Conservation (phyloP, 1,284 basidiomycete genomes). For the Fistulina hepatica region DNA sequence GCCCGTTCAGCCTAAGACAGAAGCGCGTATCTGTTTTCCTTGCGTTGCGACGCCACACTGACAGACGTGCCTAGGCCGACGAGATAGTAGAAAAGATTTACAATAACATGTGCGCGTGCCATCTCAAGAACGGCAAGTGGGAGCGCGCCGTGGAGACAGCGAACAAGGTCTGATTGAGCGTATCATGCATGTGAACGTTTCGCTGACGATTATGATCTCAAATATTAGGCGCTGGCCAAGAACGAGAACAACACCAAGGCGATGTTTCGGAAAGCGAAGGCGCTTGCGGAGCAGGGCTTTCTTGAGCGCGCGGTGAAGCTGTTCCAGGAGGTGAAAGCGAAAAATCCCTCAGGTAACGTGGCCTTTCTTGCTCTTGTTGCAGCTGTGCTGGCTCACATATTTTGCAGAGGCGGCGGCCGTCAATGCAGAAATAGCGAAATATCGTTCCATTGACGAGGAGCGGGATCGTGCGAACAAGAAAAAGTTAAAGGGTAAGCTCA, state of each 20-base stretch:
- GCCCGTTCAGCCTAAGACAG: slow-evolving; percentile 29
- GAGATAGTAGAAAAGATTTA: slow-evolving; percentile 69
- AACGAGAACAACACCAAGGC: slow-evolving; percentile 69
- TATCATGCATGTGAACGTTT: background rate
- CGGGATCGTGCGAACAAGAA: slow-evolving; percentile 52
- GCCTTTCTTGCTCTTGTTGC: background rate
- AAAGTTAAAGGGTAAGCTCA: slow-evolving; percentile 56
- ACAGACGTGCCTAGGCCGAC: slow-evolving; percentile 43
- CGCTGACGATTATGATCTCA: background rate
- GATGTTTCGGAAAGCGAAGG: slow-evolving; percentile 71
- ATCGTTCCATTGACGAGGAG: slow-evolving; percentile 51
- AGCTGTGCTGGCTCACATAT: slow-evolving; percentile 1
- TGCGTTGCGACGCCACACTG: background rate
- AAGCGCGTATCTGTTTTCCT: slow-evolving; percentile 26
- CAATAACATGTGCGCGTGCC: slow-evolving; percentile 70
- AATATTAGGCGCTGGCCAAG: slow-evolving; percentile 50
- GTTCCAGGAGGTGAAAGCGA: slow-evolving; percentile 49
- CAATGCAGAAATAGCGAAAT: slow-evolving; percentile 48
- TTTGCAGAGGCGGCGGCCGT: slow-evolving; percentile 43
- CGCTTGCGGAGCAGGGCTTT: slow-evolving; percentile 59
- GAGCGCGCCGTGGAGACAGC: slow-evolving; percentile 64
- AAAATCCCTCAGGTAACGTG: slow-evolving; percentile 44
- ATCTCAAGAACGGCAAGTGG: slow-evolving; percentile 68
- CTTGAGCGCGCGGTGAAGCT: slow-evolving; percentile 60
- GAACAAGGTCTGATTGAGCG: slow-evolving; percentile 44